Evolutionary conservation across 768 basidiomycete genomes (phyloP), one percentile per base, ranked within the genome.

Genomic region (Xanthoconium purpureum): DNA sequence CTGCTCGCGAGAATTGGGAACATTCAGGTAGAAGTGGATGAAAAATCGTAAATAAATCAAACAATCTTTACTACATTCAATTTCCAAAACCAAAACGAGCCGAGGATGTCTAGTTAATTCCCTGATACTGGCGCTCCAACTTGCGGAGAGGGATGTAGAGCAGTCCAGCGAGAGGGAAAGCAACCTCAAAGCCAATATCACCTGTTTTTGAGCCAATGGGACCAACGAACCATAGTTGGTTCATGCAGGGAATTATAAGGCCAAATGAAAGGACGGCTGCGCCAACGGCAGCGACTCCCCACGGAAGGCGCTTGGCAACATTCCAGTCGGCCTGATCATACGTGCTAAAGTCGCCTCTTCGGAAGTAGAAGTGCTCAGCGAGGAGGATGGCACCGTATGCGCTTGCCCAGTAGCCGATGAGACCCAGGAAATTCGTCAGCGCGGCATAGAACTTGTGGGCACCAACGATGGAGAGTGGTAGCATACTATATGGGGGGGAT

Each of bases 381-480:
- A 88, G 70, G 56, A 91, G 65, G 48, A 88, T 81, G 39, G 77
- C 81, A 35, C 74, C 76, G 63, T 85, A 90, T 17, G 79, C 77
- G 11, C 78, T 75, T 7, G 75, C 76, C 81, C 81, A 86, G 66
- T 86, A 88, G 15, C 84, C 83, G 54, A 85, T 85, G 11, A 93
- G 71, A 14, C 87, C 85, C 14, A 89, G 76, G 66, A 89, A 80
- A 65, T 89, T 76, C 14, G 80, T 80, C 36, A 92, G 79, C 1
- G 85, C 76, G 8, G 66, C 63, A 57, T 87, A 87, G 65, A 92
- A 91, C 44, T 66, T 80, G 54, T 77, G 82, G 12, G 85, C 81
- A 17, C 88, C 89, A n/a, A 84, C 76, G 51, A 91, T 86, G 17
- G 85, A 75, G 12, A 91, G 58, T 0, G 87, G 85, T n/a, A 88